Evolutionary conservation across 768 basidiomycete species (phyloP), one percentile per base, ranked within the genome.

Genomic region (Trametes coccinea): DNA sequence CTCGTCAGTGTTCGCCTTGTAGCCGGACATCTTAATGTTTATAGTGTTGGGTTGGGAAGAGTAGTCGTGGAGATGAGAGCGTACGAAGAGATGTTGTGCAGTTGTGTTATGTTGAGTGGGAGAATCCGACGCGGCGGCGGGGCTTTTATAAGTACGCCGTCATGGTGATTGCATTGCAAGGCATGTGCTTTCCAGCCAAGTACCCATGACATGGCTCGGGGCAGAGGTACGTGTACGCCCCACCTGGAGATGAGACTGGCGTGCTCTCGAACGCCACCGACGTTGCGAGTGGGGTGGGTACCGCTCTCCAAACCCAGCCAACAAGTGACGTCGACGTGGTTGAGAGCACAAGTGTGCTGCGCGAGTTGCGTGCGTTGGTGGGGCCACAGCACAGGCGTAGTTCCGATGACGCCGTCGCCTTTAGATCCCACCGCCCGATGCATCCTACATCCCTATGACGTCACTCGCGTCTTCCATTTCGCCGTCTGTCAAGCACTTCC

Each of bases 1-100:
- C 63, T 67, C 62, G 49, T 49, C 60, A 53, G 46, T 62, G 66
- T 64, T 68, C 44, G 49, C 48, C 40, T 37, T 50, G 48, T 41
- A 50, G 40, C 30, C 30, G 30, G 48, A 49, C 48, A 49, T 49
- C 22, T 22, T 22, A 27, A 13, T 48, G 48, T 17, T 46, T 17
- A 27, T 27, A 17, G 10, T 46, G 45, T 1, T 6, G 4, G 13
- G 22, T 14, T 33, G 10, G 11, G 29, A 30, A 27, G n/a, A n/a
- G 4, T 33, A 8, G 45, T 46, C 45, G 45, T 49, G 6, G 30
- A 29, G 14, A 31, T 33, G 48, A 30, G 13, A n/a, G 14, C 10
- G 45, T 46, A 22, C 29, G 13, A 22, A 31, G 30, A 30, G 48
- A 31, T 5, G n/a, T 22, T 22, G 22, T 22, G 22, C 22, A 22